Evolutionary conservation across 2,329 filamentous ascomycete species (phyloP).

Genomic region (Periconia sp.): DNA sequence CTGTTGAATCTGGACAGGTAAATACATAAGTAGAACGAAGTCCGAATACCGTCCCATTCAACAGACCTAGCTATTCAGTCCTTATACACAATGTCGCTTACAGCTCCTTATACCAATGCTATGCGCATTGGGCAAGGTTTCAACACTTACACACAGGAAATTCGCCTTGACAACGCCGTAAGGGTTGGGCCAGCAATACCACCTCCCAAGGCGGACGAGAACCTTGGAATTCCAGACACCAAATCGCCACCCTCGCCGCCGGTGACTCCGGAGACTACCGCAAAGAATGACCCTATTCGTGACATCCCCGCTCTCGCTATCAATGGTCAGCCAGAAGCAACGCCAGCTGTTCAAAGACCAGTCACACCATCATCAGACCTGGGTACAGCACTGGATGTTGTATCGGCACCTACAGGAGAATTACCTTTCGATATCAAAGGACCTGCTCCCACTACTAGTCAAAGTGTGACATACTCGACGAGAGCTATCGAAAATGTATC

Average conservation of each 20-base stretch:
- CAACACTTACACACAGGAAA: constrained; percentile 46
- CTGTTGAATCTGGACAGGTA: neutral
- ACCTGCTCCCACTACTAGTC: constrained; percentile 24
- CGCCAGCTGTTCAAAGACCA: neutral
- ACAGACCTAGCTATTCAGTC: neutral
- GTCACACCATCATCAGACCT: neutral
- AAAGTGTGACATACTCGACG: constrained; percentile 34
- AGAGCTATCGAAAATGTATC: constrained; percentile 37
- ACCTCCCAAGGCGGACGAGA: neutral
- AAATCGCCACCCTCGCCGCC: constrained; percentile 13
- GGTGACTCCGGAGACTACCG: constrained; percentile 11
- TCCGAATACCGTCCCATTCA: neutral
- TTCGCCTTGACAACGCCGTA: constrained; percentile 43
- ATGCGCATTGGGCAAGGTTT: constrained; percentile 43
- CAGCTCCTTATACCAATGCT: constrained; percentile 41
- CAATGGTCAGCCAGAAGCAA: constrained; percentile 13
- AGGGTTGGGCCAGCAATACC: constrained; percentile 18
- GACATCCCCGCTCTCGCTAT: constrained; percentile 14
- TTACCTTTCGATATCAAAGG: constrained; percentile 18
- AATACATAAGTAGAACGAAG: neutral
- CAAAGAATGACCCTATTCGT: constrained; percentile 1
- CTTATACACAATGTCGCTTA: constrained; percentile 27
- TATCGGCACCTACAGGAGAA: constrained; percentile 9
- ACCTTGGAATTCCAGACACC: constrained; percentile 1
- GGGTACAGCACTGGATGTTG: constrained; percentile 13